These are phyloP conservation scores for Pestalotiopsis sp. DNA, from an alignment of 2,329 filamentous ascomycete species.

Conservation along the genomic window DNA sequence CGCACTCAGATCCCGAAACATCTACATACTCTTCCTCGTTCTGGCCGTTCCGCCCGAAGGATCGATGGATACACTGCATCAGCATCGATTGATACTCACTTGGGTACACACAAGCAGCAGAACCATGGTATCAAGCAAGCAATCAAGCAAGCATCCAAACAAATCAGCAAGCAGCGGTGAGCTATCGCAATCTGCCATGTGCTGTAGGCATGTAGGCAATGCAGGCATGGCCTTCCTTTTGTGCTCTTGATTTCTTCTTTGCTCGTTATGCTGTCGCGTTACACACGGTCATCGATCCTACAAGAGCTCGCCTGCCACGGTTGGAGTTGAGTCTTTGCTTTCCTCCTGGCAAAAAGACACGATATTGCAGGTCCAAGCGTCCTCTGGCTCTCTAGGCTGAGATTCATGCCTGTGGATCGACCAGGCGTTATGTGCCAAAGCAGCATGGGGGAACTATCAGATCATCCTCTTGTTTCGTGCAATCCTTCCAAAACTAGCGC, in stretches of 20 bases:
- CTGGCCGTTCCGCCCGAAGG: neutral
- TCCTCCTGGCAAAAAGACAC: neutral
- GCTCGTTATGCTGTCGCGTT: neutral
- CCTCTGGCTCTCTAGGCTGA: neutral
- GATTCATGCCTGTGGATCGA: neutral
- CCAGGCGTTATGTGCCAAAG: neutral
- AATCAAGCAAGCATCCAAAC: neutral
- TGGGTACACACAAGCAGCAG: neutral
- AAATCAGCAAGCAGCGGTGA: conserved; percentile 5
- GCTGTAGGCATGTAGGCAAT: neutral
- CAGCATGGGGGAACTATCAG: neutral
- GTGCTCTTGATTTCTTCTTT: neutral
- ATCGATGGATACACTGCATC: neutral
- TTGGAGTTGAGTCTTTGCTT: neutral
- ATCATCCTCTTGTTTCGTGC: neutral
- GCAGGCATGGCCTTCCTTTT: neutral
- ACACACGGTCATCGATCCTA: neutral
- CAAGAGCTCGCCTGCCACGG: neutral
- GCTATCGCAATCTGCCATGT: neutral
- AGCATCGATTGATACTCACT: neutral
- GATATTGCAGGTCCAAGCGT: neutral
- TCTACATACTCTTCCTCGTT: neutral
- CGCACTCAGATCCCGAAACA: neutral
- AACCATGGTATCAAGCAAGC: neutral
- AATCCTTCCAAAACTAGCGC: neutral